Evolutionary conservation across 1,284 basidiomycete genomes (phyloP), one percentile per base, ranked within the genome.

Genomic region (Xerocomus amazonicus): DNA sequence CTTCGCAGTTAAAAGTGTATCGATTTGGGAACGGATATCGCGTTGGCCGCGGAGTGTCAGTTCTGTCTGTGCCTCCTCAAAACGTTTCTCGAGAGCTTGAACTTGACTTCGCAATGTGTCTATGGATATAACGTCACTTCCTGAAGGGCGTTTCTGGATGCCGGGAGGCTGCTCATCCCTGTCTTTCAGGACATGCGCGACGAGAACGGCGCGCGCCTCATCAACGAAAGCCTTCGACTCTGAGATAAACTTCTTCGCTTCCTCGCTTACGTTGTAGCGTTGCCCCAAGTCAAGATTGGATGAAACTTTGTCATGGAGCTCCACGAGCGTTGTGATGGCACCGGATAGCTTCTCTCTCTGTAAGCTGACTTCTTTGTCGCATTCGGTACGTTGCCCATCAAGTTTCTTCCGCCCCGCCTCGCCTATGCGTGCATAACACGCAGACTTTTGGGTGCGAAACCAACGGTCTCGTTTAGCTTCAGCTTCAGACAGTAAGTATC

Each of bases 51-150:
- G 54, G 29, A 70, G 52, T 26, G 67, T 66, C 14, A 70, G 43
- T 23, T 66, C 63, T 8, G 66, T 56, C 10, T 60, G 61, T 4
- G 62, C 52, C 44, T 69, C 65, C n/a, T 66, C 67, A 10, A 70
- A 47, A 23, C 59, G 59, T 27, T 67, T 59, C 39, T 61, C 66
- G 9, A 68, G 53, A 13, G 62, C 45, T 31, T 32, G 56, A 6
- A 70, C 27, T 19, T 38, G 55, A 36, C 12, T 47, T 47, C 29
- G 57, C 36, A 69, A 40, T 5, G 51, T 39, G 29, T 58, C 50
- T 6, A 52, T 26, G 9, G 16, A 16, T 29, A 44, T 13, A 9
- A 27, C 3, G 5, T 50, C 17, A 2, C 10, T 4, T 36, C 6
- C 19, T 12, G 44, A 36, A 14, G 41, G 12, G n/a, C 7, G 39